phyloP scores from a whole-genome alignment of 2,329 filamentous ascomycete species.

The Meredithiella fracta region DNA sequence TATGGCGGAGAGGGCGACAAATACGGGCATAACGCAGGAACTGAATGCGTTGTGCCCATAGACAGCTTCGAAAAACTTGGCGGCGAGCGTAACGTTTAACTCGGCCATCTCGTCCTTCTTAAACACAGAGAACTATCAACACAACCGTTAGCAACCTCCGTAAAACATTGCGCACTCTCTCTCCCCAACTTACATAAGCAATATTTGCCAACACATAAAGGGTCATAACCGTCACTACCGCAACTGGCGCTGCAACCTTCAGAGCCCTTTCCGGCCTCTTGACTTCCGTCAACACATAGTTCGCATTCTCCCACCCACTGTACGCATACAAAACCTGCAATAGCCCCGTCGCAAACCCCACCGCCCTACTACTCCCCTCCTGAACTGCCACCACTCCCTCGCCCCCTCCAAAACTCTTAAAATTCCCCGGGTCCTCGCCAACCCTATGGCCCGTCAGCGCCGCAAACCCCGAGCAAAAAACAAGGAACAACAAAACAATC shows the following conservation, averaged over 20 bases:
- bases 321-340: constrained; percentile 44
- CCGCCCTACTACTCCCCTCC: background rate
- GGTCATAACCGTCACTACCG: constrained; percentile 33
- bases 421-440: constrained; percentile 37
- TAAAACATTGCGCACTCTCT: background rate
- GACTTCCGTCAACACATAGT: constrained; percentile 43
- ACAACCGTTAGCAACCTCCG: background rate
- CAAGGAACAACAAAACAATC: constrained; percentile 40
- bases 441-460: constrained; percentile 34
- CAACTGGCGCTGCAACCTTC: constrained; percentile 38
- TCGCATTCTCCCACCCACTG: constrained; percentile 48
- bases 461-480: constrained; percentile 43
- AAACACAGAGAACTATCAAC: constrained; percentile 36
- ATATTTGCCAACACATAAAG: constrained; percentile 49
- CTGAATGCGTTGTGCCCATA: constrained; percentile 38
- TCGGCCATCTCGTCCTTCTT: constrained; percentile 39
- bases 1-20: constrained; percentile 44
- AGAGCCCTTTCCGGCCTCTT: constrained; percentile 38
- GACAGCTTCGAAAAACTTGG: constrained; percentile 43
- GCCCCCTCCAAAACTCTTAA: constrained; percentile 33
- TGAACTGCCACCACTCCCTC: no score
- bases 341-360: constrained; percentile 28
- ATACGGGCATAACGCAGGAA: constrained; percentile 31
- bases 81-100: constrained; percentile 43
- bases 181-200: constrained; percentile 27